A percentile compares a stretch with the other conserved stretches of the same genome.
Evolutionary conservation across 306 rosid species (phyloP).

Genomic region (Dryas octopetala): DNA sequence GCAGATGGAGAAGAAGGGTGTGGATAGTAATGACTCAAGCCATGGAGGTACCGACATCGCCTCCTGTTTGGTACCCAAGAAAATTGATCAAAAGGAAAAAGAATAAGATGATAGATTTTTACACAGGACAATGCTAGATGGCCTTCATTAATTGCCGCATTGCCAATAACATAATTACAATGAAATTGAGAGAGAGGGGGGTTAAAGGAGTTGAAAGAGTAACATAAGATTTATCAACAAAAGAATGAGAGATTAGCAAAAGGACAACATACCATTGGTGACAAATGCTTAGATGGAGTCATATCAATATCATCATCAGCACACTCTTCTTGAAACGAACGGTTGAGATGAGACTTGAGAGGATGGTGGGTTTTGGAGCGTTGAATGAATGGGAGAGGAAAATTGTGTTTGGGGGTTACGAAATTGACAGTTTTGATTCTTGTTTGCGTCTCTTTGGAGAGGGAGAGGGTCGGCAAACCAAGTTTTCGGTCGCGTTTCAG

Average conservation of each 20-base stretch:
- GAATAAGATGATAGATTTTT: background rate
- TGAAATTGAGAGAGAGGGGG: constrained; percentile 8
- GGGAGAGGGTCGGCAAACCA: constrained; percentile 10
- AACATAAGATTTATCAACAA: constrained; percentile 39
- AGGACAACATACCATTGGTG: constrained; percentile 26
- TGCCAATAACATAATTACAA: constrained; percentile 30
- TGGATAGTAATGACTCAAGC: constrained; percentile 52
- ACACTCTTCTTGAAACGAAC: background rate
- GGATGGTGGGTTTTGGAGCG: constrained; percentile 35
- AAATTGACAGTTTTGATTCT: background rate
- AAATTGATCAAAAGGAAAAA: background rate
- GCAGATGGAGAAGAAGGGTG: constrained; percentile 51
- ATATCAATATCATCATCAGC: background rate
- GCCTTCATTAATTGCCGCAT: background rate
- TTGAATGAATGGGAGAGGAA: constrained; percentile 29
- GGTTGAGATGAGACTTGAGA: constrained; percentile 41
- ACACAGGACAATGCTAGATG: background rate
- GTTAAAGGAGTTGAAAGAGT: constrained; percentile 24
- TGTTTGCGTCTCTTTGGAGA: constrained; percentile 19
- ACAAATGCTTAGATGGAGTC: background rate
- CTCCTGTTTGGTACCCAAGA: constrained; percentile 28
- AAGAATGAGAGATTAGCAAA: constrained; percentile 22
- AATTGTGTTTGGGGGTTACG: constrained; percentile 11
- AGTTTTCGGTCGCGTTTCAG: constrained; percentile 14
- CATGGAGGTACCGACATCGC: constrained; percentile 49